Evolutionary conservation across 2,329 filamentous ascomycete genomes (phyloP), one percentile per base, ranked within the genome.

Genomic region (Xylariaceae sp.): DNA sequence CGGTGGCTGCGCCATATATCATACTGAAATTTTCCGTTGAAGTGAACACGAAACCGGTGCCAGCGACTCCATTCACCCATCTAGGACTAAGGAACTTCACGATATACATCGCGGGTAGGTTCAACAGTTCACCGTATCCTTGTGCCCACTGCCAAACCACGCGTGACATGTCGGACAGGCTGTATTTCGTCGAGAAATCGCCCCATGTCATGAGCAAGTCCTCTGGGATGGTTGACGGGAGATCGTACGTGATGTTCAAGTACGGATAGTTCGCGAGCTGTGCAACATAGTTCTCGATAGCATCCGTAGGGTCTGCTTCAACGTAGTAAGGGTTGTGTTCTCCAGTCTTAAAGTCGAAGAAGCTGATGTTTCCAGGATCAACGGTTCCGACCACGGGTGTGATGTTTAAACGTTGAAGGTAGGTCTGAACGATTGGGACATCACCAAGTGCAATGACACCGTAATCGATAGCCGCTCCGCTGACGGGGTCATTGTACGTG

Each of bases 391-490:
- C n/a, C 5, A 32, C 23, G 11, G 40, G 22, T 6, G 77, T 67
- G 2, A 74, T 34, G 19, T 80, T 67, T 0, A 76, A 76, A 21
- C 68, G 63, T 32, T 47, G 60, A 32, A 79, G 74, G 42, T 75
- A 73, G 5, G 72, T 62, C 10, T 66, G 71, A 4, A 72, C 64
- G 2, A 64, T 44, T 0, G 62, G n/a, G 11, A 50, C 43, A 33
- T 59, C 47, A 20, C 56, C 49, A 27, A 55, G 52, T 2, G 50
- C 37, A 12, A 55, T 49, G 3, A 56, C 39, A 16, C 57, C 57
- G 19, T 51, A 55, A 33, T 58, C 54, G 37, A 57, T 48, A 12
- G 50, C 41, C 5, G 32, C 47, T 27, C 54, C 53, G 10, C 51
- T 54, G 5, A 37, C 22, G 11, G 54, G 53, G 22, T 55, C 54